A percentile compares a stretch with the other conserved stretches of the same genome.
phyloP scores from a whole-genome alignment of 225 moss, liverwort and hornwort species.

The Neckera pumila region DNA sequence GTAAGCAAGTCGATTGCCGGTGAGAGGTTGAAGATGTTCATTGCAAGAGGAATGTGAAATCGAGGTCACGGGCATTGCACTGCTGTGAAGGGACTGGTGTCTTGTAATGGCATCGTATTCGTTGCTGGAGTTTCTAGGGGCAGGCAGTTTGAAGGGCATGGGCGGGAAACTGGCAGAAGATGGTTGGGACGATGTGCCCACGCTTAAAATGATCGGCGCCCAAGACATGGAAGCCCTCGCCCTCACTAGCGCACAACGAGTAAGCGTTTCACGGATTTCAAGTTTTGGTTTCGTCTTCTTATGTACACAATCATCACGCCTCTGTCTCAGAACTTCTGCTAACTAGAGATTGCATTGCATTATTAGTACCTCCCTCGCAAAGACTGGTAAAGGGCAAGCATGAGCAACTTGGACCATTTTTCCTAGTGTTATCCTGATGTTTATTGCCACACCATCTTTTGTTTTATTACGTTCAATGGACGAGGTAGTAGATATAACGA shows the following conservation, averaged over 20 bases:
- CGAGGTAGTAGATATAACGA: background rate
- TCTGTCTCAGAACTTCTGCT: background rate
- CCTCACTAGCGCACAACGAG: conserved; percentile 51
- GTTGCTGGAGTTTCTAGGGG: conserved; percentile 59
- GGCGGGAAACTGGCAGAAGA: conserved; percentile 41
- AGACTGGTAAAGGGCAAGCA: background rate
- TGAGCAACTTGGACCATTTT: background rate
- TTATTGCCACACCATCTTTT: background rate
- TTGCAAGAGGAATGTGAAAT: background rate
- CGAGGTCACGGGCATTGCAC: background rate
- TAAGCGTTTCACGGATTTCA: background rate
- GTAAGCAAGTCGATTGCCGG: background rate
- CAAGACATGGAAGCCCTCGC: conserved; percentile 65
- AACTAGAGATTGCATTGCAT: background rate
- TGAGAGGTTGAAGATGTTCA: background rate
- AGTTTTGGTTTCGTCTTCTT: background rate
- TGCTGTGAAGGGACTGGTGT: background rate
- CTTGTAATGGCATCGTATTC: conserved; percentile 44
- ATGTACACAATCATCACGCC: background rate
- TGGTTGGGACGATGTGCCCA: conserved; percentile 92
- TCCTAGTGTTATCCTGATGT: background rate
- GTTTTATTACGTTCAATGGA: background rate
- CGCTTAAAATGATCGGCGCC: conserved; percentile 67
- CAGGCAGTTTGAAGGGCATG: conserved; percentile 39
- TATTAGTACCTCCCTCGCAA: background rate